Base-by-base conservation (phyloP, 176 grass and related monocot species). In the Poa annua region DNA sequence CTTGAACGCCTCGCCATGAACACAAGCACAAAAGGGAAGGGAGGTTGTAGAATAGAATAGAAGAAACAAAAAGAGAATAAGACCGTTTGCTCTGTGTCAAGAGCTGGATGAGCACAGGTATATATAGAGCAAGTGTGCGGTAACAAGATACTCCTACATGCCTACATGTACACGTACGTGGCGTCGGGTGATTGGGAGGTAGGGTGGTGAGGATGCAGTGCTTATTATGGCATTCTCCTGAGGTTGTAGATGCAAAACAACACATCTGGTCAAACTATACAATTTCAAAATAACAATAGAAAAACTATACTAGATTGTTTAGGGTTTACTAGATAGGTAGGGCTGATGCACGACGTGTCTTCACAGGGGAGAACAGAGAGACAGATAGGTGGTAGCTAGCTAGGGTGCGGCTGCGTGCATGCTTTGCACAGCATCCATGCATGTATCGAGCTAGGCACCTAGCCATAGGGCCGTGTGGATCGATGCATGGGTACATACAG, bases 41-140 rank as follows among this genome's bases (percentile, higher is more conserved):
- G 59, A 26, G 59, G 21, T 25, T 19, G 52, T 8, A 55, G 17
- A 61, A 0, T 59, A 59, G 55, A 38, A 17, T 6, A 48, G 19
- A 3, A 68, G 17, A 54, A 48, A 71, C 22, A 11, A 62, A 34
- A 17, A 6, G n/a, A 81, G 8, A 81, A 35, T 4, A 17, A 50
- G 21, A 16, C 67, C 11, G 36, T 68, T 13, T 49, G 48, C 15
- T 6, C 8, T 55, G 78, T 77, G 39, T 39, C 42, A 8, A 78
- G 38, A 15, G 41, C 55, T 76, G 19, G 47, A 64, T 63, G 33
- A 34, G 68, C 66, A 25, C 57, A 34, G 54, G 5, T 76, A 85
- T 82, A 85, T 91, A 88, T 88, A 87, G 77, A 82, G 75, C n/a
- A 66, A 54, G 65, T 4, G 15, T 68, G 50, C 13, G 22, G 57